Evolutionary conservation across 495 filamentous ascomycete genomes (phyloP).

Genomic region (Apodospora peruviana): DNA sequence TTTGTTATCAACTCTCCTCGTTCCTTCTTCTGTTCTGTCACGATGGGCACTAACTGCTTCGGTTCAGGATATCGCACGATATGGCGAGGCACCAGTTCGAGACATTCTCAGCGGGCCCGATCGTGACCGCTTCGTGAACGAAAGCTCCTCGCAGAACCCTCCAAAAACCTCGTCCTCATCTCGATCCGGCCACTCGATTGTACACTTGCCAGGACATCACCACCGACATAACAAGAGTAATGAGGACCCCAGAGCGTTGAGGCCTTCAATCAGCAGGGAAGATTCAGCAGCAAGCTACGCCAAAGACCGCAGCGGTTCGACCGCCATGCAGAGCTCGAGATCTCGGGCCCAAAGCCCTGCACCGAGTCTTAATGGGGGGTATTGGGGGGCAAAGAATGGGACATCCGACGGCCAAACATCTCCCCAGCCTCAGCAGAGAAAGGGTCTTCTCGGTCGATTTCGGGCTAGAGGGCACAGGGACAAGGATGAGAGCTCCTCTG

Average conservation of each 20-base stretch:
- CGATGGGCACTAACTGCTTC: neutral
- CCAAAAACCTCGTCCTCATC: slow-evolving; percentile 48
- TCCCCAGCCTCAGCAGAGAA: slow-evolving; percentile 52
- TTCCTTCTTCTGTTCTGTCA: slow-evolving; percentile 1
- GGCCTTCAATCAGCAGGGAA: slow-evolving; percentile 64
- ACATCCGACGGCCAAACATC: slow-evolving; percentile 52
- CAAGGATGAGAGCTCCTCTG: slow-evolving; percentile 47
- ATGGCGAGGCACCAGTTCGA: slow-evolving; percentile 77
- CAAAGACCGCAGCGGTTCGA: slow-evolving; percentile 40
- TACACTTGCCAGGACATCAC: slow-evolving; percentile 56
- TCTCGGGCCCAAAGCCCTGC: slow-evolving; percentile 71
- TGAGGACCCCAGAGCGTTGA: slow-evolving; percentile 60
- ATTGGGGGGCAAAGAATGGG: slow-evolving; percentile 41
- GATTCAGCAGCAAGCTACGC: slow-evolving; percentile 55
- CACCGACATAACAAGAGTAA: slow-evolving; percentile 73
- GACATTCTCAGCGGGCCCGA: slow-evolving; percentile 65
- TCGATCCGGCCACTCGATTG: slow-evolving; percentile 46
- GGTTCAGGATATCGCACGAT: slow-evolving; percentile 66
- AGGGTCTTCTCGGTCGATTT: slow-evolving; percentile 61
- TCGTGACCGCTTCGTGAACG: slow-evolving; percentile 55
- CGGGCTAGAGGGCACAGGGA: slow-evolving; percentile 47
- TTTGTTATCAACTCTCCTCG: neutral
- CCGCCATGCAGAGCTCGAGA: slow-evolving; percentile 28
- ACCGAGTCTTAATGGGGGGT: slow-evolving; percentile 58
- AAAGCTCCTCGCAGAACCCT: slow-evolving; percentile 31